Base-by-base conservation (phyloP, 768 basidiomycete genomes). In the Mycena rosella region DNA sequence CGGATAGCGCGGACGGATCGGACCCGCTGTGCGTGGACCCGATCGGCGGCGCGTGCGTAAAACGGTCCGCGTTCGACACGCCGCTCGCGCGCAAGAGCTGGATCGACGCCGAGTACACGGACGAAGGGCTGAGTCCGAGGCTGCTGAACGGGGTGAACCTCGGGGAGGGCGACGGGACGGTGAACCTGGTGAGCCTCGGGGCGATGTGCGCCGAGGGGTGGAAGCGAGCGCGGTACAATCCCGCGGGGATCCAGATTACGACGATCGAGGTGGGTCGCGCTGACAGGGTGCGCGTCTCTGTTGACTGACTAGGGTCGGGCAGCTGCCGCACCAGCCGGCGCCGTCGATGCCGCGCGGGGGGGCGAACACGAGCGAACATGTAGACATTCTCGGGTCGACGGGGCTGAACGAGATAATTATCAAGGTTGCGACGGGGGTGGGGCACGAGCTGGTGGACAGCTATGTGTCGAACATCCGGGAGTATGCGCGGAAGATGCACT, bases 81-180 rank as follows among this genome's bases (percentile, higher is more conserved):
- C 87, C 88, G 4, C 74, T 88, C 34, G 80, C 84, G 0, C 83
- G 89, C 54, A 81, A 84, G 55, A 92, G 89, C 69, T 93, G 91
- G 89, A 99, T 99, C 68, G 98, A 99, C 79, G 83, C 88, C 1
- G 88, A 90, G 15, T 91, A 95, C 69, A 92, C 91, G 3, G 85
- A 92, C 68, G 91, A 93, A 55, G 80, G 69, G 9, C 73, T 80
- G 1, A 78, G 68, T 38, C 93, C 93, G 15, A 91, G 87, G 79
- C 89, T 86, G 93, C 78, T 95, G 52, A 82, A 85, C 68, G 96
- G 97, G 14, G 95, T 98, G 59, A 94, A 93, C 71, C 89, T 96
- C 96, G 24, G 60, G 78, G 95, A 98, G 81, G 97, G 96, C 9
- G 98, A 99, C 76, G 97, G 98, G 15, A 98, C 98, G 2, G 96